Evolutionary conservation across 176 grass and related monocot species (phyloP).

Genomic region (Oropetium thomaeum): DNA sequence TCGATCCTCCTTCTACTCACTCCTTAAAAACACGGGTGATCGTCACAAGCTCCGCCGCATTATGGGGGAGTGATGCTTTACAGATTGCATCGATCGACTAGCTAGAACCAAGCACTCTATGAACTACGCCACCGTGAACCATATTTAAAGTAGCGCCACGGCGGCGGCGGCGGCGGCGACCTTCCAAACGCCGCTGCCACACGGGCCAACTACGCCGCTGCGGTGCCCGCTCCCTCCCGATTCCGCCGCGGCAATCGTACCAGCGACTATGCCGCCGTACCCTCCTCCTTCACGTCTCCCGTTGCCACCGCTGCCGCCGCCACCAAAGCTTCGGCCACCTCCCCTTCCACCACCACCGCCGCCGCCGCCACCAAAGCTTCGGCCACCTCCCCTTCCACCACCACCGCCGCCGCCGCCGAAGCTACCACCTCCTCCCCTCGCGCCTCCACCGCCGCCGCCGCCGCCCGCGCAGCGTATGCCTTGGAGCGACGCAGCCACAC

Average conservation of each 20-base stretch:
- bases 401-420: neutral
- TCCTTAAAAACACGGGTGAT: too few relatives aligned
- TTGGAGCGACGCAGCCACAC: neutral
- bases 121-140: too few relatives aligned
- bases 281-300: too few relatives aligned
- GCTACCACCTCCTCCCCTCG: neutral
- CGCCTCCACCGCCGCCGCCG: neutral
- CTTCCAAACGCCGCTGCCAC: neutral
- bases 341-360: neutral
- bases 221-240: neutral
- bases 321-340: neutral
- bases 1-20: too few relatives aligned
- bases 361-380: neutral
- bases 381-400: neutral
- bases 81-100: too few relatives aligned
- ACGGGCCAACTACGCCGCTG: neutral
- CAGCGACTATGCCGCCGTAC: too few relatives aligned
- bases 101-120: too few relatives aligned
- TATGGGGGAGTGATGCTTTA: too few relatives aligned
- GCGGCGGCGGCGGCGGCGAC: neutral
- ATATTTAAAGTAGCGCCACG: neutral
- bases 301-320: neutral
- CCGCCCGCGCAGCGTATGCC: too few relatives aligned
- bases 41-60: too few relatives aligned
- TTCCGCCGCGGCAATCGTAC: neutral